Conservation (phyloP, 495 filamentous ascomycete genomes). For the Aeminium ludgeri region DNA sequence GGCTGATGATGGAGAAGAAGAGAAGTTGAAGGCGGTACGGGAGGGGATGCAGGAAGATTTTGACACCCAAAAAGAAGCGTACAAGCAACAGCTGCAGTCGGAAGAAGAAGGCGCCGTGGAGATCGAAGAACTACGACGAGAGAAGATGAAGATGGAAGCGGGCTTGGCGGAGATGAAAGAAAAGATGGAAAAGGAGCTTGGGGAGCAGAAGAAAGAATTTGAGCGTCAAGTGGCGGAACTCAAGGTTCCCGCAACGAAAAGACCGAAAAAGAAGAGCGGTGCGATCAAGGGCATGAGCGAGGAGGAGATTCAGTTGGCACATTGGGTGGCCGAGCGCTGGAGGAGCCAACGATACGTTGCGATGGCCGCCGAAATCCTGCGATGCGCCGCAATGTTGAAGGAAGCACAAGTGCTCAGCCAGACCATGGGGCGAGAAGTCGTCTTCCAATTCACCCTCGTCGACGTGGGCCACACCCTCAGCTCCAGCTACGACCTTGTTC, state of each 20-base stretch:
- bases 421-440: conserved; percentile 81
- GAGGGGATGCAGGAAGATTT: conserved; percentile 81
- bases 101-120: conserved; percentile 64
- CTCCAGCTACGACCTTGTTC: conserved; percentile 89
- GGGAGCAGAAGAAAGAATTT: conserved; percentile 42
- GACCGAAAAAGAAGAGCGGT: conserved; percentile 18
- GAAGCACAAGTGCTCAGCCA: conserved; percentile 98
- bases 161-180: conserved; percentile 59
- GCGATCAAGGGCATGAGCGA: conserved; percentile 33
- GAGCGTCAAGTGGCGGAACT: conserved; percentile 50
- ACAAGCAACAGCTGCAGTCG: conserved; percentile 59
- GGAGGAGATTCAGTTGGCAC: conserved; percentile 53
- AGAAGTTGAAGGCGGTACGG: conserved; percentile 52
- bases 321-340: conserved; percentile 54
- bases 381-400: conserved; percentile 73
- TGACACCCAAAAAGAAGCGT: conserved; percentile 75
- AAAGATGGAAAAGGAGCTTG: conserved; percentile 49
- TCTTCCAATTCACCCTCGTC: conserved; percentile 89
- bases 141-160: conserved; percentile 79
- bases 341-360: conserved; percentile 69
- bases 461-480: conserved; percentile 74
- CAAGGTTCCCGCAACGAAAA: conserved; percentile 21
- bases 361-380: conserved; percentile 86
- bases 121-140: conserved; percentile 65
- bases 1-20: conserved; percentile 29